Conservation (phyloP, 176 grass and related monocot genomes). For the Hordeum marinum region DNA sequence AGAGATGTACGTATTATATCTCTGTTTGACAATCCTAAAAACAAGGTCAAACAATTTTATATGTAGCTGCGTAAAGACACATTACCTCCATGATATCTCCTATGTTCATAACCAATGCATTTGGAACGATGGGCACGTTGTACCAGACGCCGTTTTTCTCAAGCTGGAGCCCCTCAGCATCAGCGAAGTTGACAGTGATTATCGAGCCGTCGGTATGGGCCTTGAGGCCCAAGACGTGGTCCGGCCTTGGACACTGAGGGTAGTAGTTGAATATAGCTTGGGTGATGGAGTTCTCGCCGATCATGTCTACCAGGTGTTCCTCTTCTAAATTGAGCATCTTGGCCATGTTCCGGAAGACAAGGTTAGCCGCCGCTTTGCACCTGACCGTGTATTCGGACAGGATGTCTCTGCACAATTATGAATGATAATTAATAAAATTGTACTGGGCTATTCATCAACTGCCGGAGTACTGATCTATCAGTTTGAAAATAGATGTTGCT, state of each 20-base stretch:
- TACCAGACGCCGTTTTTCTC: conserved; percentile 29
- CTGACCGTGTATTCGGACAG: conserved; percentile 36
- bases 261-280: conserved; percentile 43
- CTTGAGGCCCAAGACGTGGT: conserved; percentile 39
- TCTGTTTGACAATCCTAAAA: not conserved
- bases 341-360: conserved; percentile 7
- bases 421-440: not conserved
- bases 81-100: conserved; percentile 50
- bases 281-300: conserved; percentile 7
- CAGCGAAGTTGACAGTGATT: conserved; percentile 35
- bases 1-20: not conserved
- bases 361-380: not conserved
- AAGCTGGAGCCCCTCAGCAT: conserved; percentile 44
- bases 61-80: not conserved
- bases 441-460: not conserved
- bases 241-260: conserved; percentile 38
- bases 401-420: not conserved
- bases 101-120: conserved; percentile 34
- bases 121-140: conserved; percentile 26
- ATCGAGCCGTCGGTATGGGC: conserved; percentile 42
- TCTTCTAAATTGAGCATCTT: conserved; percentile 16
- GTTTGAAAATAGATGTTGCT: not conserved
- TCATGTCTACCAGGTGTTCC: not conserved
- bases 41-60: not conserved
- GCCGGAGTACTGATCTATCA: no score